Evolutionary conservation across 2,329 filamentous ascomycete genomes (phyloP).

Genomic region (Lachnum nothofagi): DNA sequence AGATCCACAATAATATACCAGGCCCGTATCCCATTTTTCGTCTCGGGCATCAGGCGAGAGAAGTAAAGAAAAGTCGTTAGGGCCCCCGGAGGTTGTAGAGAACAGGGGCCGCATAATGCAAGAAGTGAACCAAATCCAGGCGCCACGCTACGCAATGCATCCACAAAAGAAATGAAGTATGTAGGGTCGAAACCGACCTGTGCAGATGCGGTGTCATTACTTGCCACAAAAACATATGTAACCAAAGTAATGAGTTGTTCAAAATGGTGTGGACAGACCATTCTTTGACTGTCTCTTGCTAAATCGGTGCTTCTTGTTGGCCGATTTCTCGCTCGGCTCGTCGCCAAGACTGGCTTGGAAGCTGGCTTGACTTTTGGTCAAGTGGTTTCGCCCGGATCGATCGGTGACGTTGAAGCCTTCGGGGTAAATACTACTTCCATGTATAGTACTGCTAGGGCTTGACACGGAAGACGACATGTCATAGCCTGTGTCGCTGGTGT

Average conservation of each 20-base stretch:
- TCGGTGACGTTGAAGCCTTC: conserved; percentile 49
- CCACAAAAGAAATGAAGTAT: conserved; percentile 26
- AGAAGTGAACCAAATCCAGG: conserved; percentile 28
- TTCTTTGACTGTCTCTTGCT: conserved; percentile 93
- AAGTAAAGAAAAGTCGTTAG: no score
- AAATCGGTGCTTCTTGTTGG: conserved; percentile 62
- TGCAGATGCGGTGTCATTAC: neutral
- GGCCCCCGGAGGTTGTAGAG: no score
- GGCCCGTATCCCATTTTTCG: neutral
- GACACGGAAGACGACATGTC: conserved; percentile 68
- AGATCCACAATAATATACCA: conserved; percentile 13
- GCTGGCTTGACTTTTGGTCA: conserved; percentile 55
- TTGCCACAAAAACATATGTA: neutral
- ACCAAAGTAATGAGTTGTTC: conserved; percentile 18
- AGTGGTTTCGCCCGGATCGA: conserved; percentile 50
- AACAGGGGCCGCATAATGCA: conserved; percentile 18
- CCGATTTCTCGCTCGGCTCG: conserved; percentile 33
- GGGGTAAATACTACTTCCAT: conserved; percentile 50
- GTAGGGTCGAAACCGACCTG: conserved; percentile 1
- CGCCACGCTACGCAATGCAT: conserved; percentile 36
- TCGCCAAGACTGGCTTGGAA: conserved; percentile 38
- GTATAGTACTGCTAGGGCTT: conserved; percentile 68
- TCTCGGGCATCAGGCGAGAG: no score
- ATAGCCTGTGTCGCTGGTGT: conserved; percentile 62
- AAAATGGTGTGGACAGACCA: conserved; percentile 86